Evolutionary conservation across 345 rosid species (phyloP).

Genomic region (Salix caprea): DNA sequence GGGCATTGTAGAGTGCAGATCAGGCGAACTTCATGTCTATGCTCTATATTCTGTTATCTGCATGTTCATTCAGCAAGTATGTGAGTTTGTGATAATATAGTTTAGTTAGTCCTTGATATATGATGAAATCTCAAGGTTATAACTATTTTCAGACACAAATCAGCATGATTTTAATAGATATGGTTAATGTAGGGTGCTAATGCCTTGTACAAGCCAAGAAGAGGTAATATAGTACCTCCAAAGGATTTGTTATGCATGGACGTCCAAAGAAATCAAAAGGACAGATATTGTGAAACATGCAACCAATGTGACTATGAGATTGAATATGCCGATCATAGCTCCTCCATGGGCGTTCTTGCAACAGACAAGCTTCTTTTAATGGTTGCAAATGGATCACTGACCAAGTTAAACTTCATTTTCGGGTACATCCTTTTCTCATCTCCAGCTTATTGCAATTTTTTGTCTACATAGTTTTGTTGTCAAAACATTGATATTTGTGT

Average conservation of each 20-base stretch:
- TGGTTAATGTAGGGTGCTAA: slow-evolving; percentile 72
- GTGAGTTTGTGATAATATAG: background rate
- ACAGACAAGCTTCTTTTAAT: slow-evolving; percentile 66
- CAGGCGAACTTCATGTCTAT: no score
- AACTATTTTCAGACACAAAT: background rate
- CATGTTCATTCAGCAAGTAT: background rate
- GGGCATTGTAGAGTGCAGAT: no score
- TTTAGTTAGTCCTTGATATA: background rate
- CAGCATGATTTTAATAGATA: slow-evolving; percentile 10
- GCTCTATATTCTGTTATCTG: no score
- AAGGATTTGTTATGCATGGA: slow-evolving; percentile 58
- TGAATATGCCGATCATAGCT: slow-evolving; percentile 89
- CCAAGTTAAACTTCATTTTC: slow-evolving; percentile 53
- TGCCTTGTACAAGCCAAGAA: slow-evolving; percentile 68
- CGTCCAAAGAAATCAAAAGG: slow-evolving; percentile 52
- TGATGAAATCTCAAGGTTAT: slow-evolving; percentile 1
- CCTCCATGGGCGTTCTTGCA: slow-evolving; percentile 86
- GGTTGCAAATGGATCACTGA: slow-evolving; percentile 60
- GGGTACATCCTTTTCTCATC: slow-evolving; percentile 45
- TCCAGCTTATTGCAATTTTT: background rate
- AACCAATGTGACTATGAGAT: slow-evolving; percentile 94
- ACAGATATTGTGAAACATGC: slow-evolving; percentile 46
- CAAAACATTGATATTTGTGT: slow-evolving; percentile 11
- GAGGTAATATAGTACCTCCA: slow-evolving; percentile 46
- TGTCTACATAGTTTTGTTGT: background rate